Percentiles rank a stretch among this genome's conserved stretches.
Conservation (phyloP, 768 basidiomycete genomes). For the Xanthoconium purpureum region DNA sequence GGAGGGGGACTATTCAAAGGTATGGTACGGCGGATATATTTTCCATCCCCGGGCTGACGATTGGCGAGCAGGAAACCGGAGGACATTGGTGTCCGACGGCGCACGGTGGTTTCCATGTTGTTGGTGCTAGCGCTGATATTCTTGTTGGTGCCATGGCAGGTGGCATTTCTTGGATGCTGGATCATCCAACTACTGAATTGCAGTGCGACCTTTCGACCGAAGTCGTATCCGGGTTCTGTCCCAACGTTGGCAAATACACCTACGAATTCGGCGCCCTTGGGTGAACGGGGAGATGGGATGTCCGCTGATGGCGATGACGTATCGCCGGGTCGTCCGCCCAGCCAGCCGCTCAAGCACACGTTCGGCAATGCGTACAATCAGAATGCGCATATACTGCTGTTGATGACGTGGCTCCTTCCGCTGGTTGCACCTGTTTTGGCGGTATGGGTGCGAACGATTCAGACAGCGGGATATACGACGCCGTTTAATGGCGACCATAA, state of each 20-base stretch:
- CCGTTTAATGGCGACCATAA: slow-evolving; percentile 84
- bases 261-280: slow-evolving; percentile 22
- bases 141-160: slow-evolving; percentile 85
- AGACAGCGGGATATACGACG: slow-evolving; percentile 72
- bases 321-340: not conserved
- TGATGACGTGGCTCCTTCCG: slow-evolving; percentile 82
- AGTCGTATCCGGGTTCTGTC: slow-evolving; percentile 19
- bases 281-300: not conserved
- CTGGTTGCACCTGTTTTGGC: slow-evolving; percentile 72
- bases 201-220: slow-evolving; percentile 29
- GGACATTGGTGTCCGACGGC: slow-evolving; percentile 39
- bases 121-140: slow-evolving; percentile 65
- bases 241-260: slow-evolving; percentile 29
- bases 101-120: slow-evolving; percentile 55
- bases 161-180: slow-evolving; percentile 84
- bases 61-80: slow-evolving; percentile 25
- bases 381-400: slow-evolving; percentile 60
- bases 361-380: slow-evolving; percentile 41
- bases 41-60: not conserved
- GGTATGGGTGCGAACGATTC: slow-evolving; percentile 87
- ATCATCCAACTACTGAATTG: slow-evolving; percentile 73
- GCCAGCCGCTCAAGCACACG: not conserved
- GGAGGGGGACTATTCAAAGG: slow-evolving; percentile 11
- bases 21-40: not conserved
- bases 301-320: slow-evolving; percentile 10